These are phyloP conservation scores for Pseudogymnoascus sp. DNA, from an alignment of 2,329 filamentous ascomycete genomes.

Conservation along the genomic window DNA sequence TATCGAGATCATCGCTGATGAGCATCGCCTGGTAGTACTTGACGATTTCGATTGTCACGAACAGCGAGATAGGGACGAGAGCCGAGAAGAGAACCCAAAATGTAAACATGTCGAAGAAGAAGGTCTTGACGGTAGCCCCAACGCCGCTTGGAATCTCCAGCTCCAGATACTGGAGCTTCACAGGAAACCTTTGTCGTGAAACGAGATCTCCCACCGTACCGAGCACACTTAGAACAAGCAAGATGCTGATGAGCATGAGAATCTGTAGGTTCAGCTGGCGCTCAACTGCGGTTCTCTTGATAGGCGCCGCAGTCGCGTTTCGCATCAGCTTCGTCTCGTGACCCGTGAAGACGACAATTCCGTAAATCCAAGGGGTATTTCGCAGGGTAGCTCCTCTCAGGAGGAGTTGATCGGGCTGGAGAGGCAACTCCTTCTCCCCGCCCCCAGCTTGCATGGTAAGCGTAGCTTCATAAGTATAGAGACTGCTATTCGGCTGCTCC, in stretches of 20 bases:
- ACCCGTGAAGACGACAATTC: slow-evolving; percentile 90
- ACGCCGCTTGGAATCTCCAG: slow-evolving; percentile 52
- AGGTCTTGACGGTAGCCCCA: slow-evolving; percentile 57
- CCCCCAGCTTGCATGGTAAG: slow-evolving; percentile 84
- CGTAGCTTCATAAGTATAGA: slow-evolving; percentile 97
- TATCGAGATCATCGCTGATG: slow-evolving; percentile 95
- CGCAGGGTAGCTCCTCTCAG: slow-evolving; percentile 86
- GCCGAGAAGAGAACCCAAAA: slow-evolving; percentile 99
- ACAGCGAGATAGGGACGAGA: slow-evolving; percentile 91
- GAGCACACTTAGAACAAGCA: slow-evolving; percentile 76
- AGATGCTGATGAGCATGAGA: slow-evolving; percentile 75
- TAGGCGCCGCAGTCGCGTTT: slow-evolving; percentile 92
- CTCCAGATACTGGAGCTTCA: slow-evolving; percentile 63
- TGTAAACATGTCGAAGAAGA: slow-evolving; percentile 90
- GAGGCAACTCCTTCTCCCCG: slow-evolving; percentile 82
- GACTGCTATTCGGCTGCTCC: slow-evolving; percentile 94
- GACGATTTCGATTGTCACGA: slow-evolving; percentile 94
- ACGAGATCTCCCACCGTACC: slow-evolving; percentile 88
- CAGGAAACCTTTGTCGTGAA: slow-evolving; percentile 54
- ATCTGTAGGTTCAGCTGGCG: slow-evolving; percentile 90
- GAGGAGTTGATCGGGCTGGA: slow-evolving; percentile 87
- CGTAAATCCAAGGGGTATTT: slow-evolving; percentile 96
- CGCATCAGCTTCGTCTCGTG: slow-evolving; percentile 99
- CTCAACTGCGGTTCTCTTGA: slow-evolving; percentile 96
- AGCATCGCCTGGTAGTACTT: slow-evolving; percentile 98